Conservation (phyloP, 2,329 filamentous ascomycete genomes). For the Neonectria ditissima region DNA sequence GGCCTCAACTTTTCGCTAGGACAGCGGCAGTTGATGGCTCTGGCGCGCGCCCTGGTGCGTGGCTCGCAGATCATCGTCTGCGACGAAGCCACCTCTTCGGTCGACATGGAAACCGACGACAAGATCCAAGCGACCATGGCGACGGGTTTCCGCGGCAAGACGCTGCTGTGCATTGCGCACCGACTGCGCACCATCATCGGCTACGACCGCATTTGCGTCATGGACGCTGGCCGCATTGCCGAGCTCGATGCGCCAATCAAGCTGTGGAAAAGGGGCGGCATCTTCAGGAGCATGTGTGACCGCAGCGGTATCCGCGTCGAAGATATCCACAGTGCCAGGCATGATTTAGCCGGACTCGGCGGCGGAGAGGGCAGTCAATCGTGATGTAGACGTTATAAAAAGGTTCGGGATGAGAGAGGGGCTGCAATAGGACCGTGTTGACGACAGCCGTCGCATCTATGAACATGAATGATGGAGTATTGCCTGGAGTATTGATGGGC, state of each 20-base stretch:
- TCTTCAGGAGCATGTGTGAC: slow-evolving; percentile 93
- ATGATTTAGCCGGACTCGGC: slow-evolving; percentile 45
- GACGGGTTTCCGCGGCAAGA: slow-evolving; percentile 85
- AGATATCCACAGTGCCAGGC: slow-evolving; percentile 62
- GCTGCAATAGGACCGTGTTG: background rate
- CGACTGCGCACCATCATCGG: slow-evolving; percentile 90
- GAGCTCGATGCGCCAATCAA: slow-evolving; percentile 83
- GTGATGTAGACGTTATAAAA: slow-evolving; percentile 8
- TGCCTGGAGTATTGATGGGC: background rate
- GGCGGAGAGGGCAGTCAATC: background rate
- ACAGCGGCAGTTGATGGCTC: slow-evolving; percentile 93
- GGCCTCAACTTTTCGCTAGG: slow-evolving; percentile 96
- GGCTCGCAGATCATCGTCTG: slow-evolving; percentile 93
- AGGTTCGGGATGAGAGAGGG: background rate
- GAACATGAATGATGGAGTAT: background rate
- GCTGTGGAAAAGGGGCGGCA: slow-evolving; percentile 79
- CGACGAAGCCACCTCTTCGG: slow-evolving; percentile 92
- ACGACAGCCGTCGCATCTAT: background rate
- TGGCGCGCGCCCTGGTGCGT: slow-evolving; percentile 90
- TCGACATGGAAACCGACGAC: slow-evolving; percentile 96
- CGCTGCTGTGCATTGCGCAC: slow-evolving; percentile 92
- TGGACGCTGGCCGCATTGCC: slow-evolving; percentile 89
- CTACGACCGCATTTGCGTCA: slow-evolving; percentile 96
- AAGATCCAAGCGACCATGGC: slow-evolving; percentile 95
- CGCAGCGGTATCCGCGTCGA: slow-evolving; percentile 78